A percentile compares a stretch with the other conserved stretches of the same genome.
phyloP scores from a whole-genome alignment of 345 rosid genomes.

The Barbarea vulgaris region DNA sequence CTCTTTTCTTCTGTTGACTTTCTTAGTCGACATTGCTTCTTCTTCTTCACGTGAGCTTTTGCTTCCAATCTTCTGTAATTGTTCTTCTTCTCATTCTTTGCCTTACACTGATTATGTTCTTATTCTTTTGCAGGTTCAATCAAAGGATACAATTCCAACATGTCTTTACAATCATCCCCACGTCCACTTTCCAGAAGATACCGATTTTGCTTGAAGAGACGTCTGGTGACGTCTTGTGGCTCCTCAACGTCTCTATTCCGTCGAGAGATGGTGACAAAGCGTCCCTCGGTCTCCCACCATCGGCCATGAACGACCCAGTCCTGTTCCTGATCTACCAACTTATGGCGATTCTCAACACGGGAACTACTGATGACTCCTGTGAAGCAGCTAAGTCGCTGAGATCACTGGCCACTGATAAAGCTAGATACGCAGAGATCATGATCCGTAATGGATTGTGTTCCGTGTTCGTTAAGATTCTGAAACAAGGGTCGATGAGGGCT shows the following conservation, averaged over 20 bases:
- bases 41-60: too few relatives aligned
- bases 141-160: too few relatives aligned
- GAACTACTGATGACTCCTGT: constrained; percentile 56
- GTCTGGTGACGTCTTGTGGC: constrained; percentile 81
- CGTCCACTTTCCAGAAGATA: constrained; percentile 67
- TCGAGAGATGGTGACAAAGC: constrained; percentile 58
- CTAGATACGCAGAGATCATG: constrained; percentile 65
- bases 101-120: too few relatives aligned
- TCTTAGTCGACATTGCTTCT: too few relatives aligned
- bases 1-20: too few relatives aligned
- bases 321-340: constrained; percentile 75
- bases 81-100: too few relatives aligned
- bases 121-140: too few relatives aligned
- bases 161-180: constrained; percentile 55
- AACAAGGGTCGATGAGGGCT: constrained; percentile 81
- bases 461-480: constrained; percentile 69
- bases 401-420: constrained; percentile 58
- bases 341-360: constrained; percentile 66
- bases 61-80: too few relatives aligned
- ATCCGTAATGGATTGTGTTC: constrained; percentile 57
- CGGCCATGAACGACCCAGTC: constrained; percentile 76
- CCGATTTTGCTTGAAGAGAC: constrained; percentile 61
- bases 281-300: constrained; percentile 74
- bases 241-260: constrained; percentile 70
- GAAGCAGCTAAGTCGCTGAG: constrained; percentile 77